A percentile compares a stretch with the other conserved stretches of the same genome.
Evolutionary conservation across 202 grass and related monocot species (phyloP).

Genomic region (Cymbopogon flexuosus): DNA sequence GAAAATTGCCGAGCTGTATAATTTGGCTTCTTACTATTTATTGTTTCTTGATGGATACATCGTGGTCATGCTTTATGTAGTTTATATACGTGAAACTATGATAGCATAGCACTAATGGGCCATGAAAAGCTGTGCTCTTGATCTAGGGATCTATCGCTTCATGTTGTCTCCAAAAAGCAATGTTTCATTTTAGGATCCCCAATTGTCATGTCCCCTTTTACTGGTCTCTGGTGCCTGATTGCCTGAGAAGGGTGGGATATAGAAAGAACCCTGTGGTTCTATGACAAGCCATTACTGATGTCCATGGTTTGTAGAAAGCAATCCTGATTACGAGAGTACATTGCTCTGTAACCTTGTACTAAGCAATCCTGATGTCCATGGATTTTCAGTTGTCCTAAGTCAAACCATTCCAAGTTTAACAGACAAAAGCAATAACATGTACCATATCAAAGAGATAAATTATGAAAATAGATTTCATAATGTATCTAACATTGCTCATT

Average conservation of each 20-base stretch:
- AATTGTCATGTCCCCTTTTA: neutral
- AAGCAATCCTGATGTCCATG: too few species aligned
- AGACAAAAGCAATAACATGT: neutral
- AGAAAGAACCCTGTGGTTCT: neutral
- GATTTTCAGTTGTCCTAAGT: neutral
- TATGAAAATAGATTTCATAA: too few species aligned
- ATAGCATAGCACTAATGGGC: neutral
- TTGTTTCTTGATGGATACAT: neutral
- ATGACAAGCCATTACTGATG: neutral
- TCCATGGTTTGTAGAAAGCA: conserved; percentile 7
- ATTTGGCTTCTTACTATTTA: too few species aligned
- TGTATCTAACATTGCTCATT: neutral
- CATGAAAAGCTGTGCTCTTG: neutral
- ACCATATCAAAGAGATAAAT: neutral
- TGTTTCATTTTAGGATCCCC: neutral
- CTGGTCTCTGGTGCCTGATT: neutral
- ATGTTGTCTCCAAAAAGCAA: neutral
- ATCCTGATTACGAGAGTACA: neutral
- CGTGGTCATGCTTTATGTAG: neutral
- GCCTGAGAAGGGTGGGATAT: neutral
- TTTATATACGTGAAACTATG: neutral
- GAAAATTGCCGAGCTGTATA: neutral
- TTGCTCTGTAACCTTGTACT: neutral
- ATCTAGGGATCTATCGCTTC: neutral
- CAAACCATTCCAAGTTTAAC: neutral